Conservation (phyloP, 2,329 filamentous ascomycete species). For the Hypoxylon sp. region DNA sequence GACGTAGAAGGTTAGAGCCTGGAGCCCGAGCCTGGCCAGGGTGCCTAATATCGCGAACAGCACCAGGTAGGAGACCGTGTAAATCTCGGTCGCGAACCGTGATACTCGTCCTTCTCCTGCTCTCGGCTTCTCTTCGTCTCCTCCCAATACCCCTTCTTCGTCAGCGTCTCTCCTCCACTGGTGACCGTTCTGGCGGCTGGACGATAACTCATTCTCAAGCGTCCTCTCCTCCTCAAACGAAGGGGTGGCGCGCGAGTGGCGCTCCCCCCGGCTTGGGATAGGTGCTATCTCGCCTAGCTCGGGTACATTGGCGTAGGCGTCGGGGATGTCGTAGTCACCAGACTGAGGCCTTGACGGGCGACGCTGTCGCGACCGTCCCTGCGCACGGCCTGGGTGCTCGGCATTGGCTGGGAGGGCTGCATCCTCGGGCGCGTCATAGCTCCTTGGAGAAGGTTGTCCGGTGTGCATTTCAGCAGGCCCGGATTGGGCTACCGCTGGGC, state of each 20-base stretch:
- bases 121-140: constrained; percentile 23
- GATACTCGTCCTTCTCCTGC: constrained; percentile 60
- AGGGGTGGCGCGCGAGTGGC: constrained; percentile 52
- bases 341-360: constrained; percentile 36
- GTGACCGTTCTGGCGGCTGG: constrained; percentile 31
- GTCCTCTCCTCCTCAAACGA: constrained; percentile 55
- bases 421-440: constrained; percentile 39
- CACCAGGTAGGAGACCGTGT: constrained; percentile 83
- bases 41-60: constrained; percentile 89
- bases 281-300: constrained; percentile 58
- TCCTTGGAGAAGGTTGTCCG: too few relatives aligned
- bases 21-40: constrained; percentile 82
- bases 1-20: constrained; percentile 82
- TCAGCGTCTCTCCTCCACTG: too few relatives aligned
- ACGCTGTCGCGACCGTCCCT: constrained; percentile 31
- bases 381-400: constrained; percentile 23
- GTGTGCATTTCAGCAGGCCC: constrained; percentile 7
- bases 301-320: constrained; percentile 57
- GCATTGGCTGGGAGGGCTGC: constrained; percentile 22
- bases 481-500: too few relatives aligned
- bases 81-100: constrained; percentile 67
- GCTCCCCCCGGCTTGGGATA: constrained; percentile 58
- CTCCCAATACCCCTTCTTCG: too few relatives aligned
- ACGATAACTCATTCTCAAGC: constrained; percentile 46
- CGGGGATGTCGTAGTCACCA: constrained; percentile 54